Percentiles rank a stretch among this genome's conserved stretches.
phyloP scores from a whole-genome alignment of 2,329 filamentous ascomycete species.

The Alternaria novae-zelandiae region DNA sequence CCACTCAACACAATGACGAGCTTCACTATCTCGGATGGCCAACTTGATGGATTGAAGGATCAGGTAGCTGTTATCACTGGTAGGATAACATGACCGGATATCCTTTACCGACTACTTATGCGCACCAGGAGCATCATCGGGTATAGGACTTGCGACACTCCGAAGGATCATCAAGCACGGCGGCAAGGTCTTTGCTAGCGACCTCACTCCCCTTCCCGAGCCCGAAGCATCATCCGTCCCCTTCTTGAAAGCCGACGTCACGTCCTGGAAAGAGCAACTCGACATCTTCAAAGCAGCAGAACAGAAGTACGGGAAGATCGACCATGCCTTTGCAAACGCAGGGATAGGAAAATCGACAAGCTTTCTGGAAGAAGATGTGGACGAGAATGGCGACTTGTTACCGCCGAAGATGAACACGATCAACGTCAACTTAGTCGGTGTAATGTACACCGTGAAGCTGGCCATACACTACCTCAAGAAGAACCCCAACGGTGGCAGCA shows the following conservation, averaged over 20 bases:
- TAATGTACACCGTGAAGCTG: conserved; percentile 39
- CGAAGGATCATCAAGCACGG: conserved; percentile 59
- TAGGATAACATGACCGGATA: conserved; percentile 23
- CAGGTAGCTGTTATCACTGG: conserved; percentile 63
- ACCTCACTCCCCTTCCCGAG: conserved; percentile 55
- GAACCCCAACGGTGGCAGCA: conserved; percentile 33
- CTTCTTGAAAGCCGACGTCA: conserved; percentile 40
- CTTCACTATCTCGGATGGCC: conserved; percentile 55
- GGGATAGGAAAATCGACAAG: conserved; percentile 27
- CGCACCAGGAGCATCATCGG: conserved; percentile 61
- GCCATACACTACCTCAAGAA: conserved; percentile 37
- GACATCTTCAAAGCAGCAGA: conserved; percentile 59
- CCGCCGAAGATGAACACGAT: conserved; percentile 34
- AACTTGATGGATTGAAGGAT: conserved; percentile 53
- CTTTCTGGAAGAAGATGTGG: conserved; percentile 38
- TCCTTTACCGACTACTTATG: background rate
- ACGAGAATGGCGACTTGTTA: conserved; percentile 36
- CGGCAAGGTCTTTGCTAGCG: conserved; percentile 62
- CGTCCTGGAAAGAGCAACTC: conserved; percentile 59
- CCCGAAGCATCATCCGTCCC: conserved; percentile 28
- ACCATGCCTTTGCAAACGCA: conserved; percentile 54
- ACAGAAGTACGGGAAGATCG: conserved; percentile 50
- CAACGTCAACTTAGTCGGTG: conserved; percentile 39
- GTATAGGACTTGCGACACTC: conserved; percentile 65
- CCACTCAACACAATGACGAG: conserved; percentile 35